Base-by-base conservation (phyloP, 257 asterid species). In the Jaltomata sinuosa region DNA sequence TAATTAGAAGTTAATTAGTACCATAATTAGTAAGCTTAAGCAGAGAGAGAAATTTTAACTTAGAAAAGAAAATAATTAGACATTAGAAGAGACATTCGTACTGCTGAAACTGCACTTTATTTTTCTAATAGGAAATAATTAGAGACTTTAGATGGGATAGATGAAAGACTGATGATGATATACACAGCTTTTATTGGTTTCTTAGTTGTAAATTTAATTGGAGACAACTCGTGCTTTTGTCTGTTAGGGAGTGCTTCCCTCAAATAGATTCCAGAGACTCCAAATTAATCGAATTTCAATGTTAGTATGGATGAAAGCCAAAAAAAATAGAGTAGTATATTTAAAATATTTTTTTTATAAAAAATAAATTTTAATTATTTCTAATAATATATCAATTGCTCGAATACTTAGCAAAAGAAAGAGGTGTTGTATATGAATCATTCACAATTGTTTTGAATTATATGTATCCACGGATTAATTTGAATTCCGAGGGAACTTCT, bases 81-180 rank as follows among this genome's bases (percentile, higher is more conserved):
- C 71, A 34, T 64, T 65, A 40, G 61, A 85, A 83, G 88, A 76
- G 86, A 85, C 87, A 85, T 84, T 85, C 53, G 87, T 83, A 85
- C 82, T 85, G 88, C 52, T 83, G 80, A 83, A 83, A 78, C 86
- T 57, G 2, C 38, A 34, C 45, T 55, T 83, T 80, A 47, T 52
- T 12, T 64, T 80, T 59, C 29, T 32, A 21, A 77, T 21, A 6
- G 50, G 57, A 84, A 87, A 79, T 82, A 82, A 87, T 85, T 78
- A 82, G 69, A 29, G 27, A 65, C 55, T 76, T n/a, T 11, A 85
- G 86, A 84, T 67, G 27, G 83, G 84, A 83, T 83, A 32, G 80
- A 74, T 59, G 85, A 71, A 59, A 18, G 78, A 52, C 40, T 68
- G 83, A 74, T 45, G 31, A 79, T 52, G 64, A 32, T 18, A 18